Base-by-base conservation (phyloP, 163 green algal genomes). In the Prototheca cutis region DNA sequence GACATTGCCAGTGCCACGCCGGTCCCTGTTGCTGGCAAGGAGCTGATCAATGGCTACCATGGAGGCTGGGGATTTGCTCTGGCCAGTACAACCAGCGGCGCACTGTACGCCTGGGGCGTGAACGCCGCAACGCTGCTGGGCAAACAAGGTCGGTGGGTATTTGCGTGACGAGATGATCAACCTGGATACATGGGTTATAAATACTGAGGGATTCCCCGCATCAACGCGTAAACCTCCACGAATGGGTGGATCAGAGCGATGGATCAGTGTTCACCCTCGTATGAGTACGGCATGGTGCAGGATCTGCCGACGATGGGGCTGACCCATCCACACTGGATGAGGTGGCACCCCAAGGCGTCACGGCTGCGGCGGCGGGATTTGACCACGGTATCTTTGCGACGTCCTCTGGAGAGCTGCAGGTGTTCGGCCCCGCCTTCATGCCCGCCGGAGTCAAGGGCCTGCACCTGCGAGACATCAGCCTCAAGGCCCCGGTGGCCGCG, bases 61-160 rank as follows among this genome's bases (percentile, higher is more conserved):
- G 68, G 68, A 10, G 68, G 68, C 1, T 75, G 68, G 68, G 68
- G 62, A 3, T 76, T 76, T 40, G 68, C 29, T 2, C 28, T 67
- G 27, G 62, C 61, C 1, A 10, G 31, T 25, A 31, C 5, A 18
- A n/a, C 31, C 19, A 45, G 56, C n/a, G 54, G 53, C 15, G 27
- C 33, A 1, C 21, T 71, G 19, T 68, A 55, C 47, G 25, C 32
- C 5, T 76, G 68, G 68, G 68, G 68, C 28, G 68, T 71, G 23
- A 76, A 71, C 49, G 27, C 21, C 18, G 48, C 62, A 24, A 70
- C 68, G 0, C 21, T 70, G 5, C 39, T 70, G 23, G 56, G 24
- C 30, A 75, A 70, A 30, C 27, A 39, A 25, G 40, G 63, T 65
- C 24, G 19, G 62, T n/a, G n/a, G n/a, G n/a, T n/a, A n/a, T n/a